These are phyloP conservation scores for Oryza coarctata DNA, from an alignment of 176 grass and related monocot genomes.

Conservation along the genomic window DNA sequence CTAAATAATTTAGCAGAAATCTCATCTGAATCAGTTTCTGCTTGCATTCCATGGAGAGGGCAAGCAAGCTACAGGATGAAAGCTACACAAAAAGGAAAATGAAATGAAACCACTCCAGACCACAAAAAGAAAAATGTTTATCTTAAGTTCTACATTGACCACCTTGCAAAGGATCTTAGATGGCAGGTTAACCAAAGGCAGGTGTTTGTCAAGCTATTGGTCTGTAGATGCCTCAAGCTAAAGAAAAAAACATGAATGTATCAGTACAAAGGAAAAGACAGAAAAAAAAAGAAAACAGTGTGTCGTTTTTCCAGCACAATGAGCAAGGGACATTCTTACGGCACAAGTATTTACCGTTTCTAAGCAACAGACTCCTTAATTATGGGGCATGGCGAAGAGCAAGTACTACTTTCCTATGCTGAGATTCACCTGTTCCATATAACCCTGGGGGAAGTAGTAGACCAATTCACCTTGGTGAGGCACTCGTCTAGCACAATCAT, in stretches of 20 bases:
- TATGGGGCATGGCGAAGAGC: not conserved
- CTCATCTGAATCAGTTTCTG: constrained; percentile 90
- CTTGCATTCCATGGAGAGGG: constrained; percentile 43
- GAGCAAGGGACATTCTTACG: not conserved
- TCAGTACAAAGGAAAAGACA: constrained; percentile 32
- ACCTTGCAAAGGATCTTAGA: constrained; percentile 80
- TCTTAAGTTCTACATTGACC: constrained; percentile 75
- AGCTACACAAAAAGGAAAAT: not conserved
- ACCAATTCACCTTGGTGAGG: constrained; percentile 70
- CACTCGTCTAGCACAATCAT: constrained; percentile 78
- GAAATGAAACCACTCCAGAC: constrained; percentile 2
- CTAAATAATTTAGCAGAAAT: constrained; percentile 90
- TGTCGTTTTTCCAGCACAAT: not conserved
- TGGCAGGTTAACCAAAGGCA: constrained; percentile 70
- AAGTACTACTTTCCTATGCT: not conserved
- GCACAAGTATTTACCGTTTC: too few relatives aligned
- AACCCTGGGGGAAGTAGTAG: constrained; percentile 96
- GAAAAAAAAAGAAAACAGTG: constrained; percentile 8
- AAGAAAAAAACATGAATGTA: not conserved
- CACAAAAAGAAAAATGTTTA: constrained; percentile 29
- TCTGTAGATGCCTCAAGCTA: constrained; percentile 89
- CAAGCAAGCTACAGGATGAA: constrained; percentile 14
- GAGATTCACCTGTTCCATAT: constrained; percentile 87
- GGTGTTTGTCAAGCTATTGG: constrained; percentile 66
- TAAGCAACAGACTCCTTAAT: not conserved